Percentiles rank a stretch among this genome's conserved stretches.
Conservation (phyloP, 192 early-diverging fungal genomes). For the Umbelopsis sp. region DNA sequence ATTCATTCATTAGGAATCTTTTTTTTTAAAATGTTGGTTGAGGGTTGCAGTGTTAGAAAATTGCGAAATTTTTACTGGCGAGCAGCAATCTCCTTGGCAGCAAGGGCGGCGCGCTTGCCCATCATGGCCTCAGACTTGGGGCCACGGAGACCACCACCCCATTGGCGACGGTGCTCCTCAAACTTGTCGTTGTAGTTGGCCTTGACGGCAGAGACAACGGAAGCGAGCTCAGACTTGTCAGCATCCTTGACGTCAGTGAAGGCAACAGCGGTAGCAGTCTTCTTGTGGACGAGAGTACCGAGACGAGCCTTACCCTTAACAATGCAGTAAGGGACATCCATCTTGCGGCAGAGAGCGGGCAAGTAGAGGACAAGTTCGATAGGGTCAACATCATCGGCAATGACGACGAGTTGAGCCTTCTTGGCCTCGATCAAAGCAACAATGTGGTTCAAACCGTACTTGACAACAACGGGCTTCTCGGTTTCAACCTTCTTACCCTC, state of each 20-base stretch:
- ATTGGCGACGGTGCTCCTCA: conserved; percentile 86
- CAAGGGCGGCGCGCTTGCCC: conserved; percentile 70
- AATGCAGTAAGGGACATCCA: conserved; percentile 99
- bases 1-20: neutral
- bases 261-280: conserved; percentile 97
- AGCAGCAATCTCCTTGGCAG: conserved; percentile 46
- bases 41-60: neutral
- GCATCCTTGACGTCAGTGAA: conserved; percentile 92
- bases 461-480: conserved; percentile 95
- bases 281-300: conserved; percentile 99
- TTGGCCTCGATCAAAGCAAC: conserved; percentile 97
- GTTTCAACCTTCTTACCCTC: conserved; percentile 85
- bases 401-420: conserved; percentile 98
- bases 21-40: conserved; percentile 15
- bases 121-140: conserved; percentile 86
- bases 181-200: conserved; percentile 95
- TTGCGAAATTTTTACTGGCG: conserved; percentile 33
- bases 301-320: conserved; percentile 99
- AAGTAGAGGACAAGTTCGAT: conserved; percentile 99
- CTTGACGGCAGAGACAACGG: conserved; percentile 90
- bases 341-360: conserved; percentile 99
- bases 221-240: conserved; percentile 91
- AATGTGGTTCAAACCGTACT: conserved; percentile 99
- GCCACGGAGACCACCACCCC: conserved; percentile 99
- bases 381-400: conserved; percentile 99